Base-by-base conservation (phyloP, 2,329 filamentous ascomycete genomes). In the Ophiostoma pallidulum region DNA sequence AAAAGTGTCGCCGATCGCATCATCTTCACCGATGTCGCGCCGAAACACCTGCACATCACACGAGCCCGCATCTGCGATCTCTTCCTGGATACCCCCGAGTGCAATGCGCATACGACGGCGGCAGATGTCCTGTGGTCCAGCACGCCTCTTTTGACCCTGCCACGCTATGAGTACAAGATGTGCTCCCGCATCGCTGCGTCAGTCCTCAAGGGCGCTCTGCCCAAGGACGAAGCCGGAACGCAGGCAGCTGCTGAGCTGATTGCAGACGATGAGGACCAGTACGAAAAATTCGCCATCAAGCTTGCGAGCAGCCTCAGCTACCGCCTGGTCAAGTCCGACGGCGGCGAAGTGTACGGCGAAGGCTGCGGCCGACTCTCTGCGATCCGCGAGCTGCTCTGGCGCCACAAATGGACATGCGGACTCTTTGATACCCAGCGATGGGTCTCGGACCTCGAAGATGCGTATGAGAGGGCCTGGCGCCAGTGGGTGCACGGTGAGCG, bases 171-270 rank as follows among this genome's bases (percentile, higher is more conserved):
- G 43, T 96, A 96, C 68, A 98, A 98, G 66, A 98, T 98, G 92
- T 98, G 92, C 65, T 94, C 88, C 37, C 85, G 92, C 46, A 98
- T 98, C 85, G 92, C 91, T 7, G 90, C 92, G 7, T 95, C 88
- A 10, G 97, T 98, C 48, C 73, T 98, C 26, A 86, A 81, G 54
- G 92, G 92, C 14, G 92, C 92, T 0, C 68, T 98, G 4, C 92
- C 92, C 0, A 83, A 80, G 55, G 74, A 71, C 0, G 66, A 71
- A 2, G 78, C 80, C n/a, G 89, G 91, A 3, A 67, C 69, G 7
- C 70, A 69, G 49, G 86, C 84, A 0, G 83, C 83, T 0, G 63
- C 67, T 16, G 88, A 96, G 49, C 73, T 98, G 26, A 88, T 95
- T 48, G 86, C 85, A 0, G 66, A 64, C 4, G 81, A 78, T 47